A percentile compares a stretch with the other conserved stretches of the same genome.
Evolutionary conservation across 2,329 filamentous ascomycete species (phyloP).

Genomic region (Ciborinia camelliae): DNA sequence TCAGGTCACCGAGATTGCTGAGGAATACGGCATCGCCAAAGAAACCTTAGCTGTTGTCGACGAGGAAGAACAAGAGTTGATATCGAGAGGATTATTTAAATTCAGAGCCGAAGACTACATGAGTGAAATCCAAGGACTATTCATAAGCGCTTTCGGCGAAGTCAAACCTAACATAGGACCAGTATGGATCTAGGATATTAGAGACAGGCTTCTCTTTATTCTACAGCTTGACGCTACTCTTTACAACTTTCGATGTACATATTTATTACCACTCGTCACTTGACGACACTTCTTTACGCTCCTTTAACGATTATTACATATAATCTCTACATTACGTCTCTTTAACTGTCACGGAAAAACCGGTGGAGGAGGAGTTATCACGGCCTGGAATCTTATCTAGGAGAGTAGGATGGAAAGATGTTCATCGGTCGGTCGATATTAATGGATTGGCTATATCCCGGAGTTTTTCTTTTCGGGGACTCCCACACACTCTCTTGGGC

Average conservation of each 20-base stretch:
- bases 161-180: slow-evolving; percentile 28
- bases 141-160: slow-evolving; percentile 33
- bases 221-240: background rate
- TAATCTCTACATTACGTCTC: slow-evolving; percentile 12
- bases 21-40: slow-evolving; percentile 69
- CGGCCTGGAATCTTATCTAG: background rate
- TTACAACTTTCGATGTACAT: slow-evolving; percentile 13
- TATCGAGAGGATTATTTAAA: slow-evolving; percentile 65
- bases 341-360: background rate
- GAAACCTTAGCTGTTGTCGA: slow-evolving; percentile 58
- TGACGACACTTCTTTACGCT: slow-evolving; percentile 16
- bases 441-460: slow-evolving; percentile 15
- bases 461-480: slow-evolving; percentile 12
- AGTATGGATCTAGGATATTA: slow-evolving; percentile 35
- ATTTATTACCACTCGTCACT: slow-evolving; percentile 13
- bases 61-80: slow-evolving; percentile 70
- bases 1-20: slow-evolving; percentile 87
- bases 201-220: slow-evolving; percentile 26
- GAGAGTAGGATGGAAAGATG: slow-evolving; percentile 3
- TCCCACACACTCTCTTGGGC: slow-evolving; percentile 9
- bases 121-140: slow-evolving; percentile 68
- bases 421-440: slow-evolving; percentile 9
- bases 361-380: slow-evolving; percentile 13
- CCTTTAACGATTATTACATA: slow-evolving; percentile 16
- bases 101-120: slow-evolving; percentile 82